Conservation (phyloP, 495 filamentous ascomycete species). For the Aspergillus kassunensis region DNA sequence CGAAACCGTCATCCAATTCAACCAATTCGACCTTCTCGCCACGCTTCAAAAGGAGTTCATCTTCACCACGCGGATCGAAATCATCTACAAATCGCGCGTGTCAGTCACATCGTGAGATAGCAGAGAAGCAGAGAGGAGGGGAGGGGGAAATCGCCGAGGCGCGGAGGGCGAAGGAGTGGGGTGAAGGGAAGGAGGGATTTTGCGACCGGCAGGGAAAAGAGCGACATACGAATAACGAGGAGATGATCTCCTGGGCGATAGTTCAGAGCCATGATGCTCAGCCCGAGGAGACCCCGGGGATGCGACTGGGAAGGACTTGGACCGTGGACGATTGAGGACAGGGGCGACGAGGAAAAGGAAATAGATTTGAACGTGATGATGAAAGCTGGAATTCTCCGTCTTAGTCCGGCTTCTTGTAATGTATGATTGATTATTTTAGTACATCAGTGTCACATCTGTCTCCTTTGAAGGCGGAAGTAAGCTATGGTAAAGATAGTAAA, state of each 20-base stretch:
- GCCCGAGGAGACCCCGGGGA: background rate
- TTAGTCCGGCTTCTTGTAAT: background rate
- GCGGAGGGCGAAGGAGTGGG: constrained; percentile 10
- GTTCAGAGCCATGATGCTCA: constrained; percentile 36
- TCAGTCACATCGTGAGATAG: constrained; percentile 14
- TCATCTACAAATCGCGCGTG: constrained; percentile 52
- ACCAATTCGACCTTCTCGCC: constrained; percentile 89
- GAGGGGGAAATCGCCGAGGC: constrained; percentile 10
- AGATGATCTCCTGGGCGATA: constrained; percentile 65
- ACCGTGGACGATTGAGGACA: constrained; percentile 4
- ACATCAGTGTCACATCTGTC: constrained; percentile 2
- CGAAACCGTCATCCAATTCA: constrained; percentile 95
- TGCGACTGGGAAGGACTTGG: background rate
- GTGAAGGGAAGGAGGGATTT: constrained; percentile 1
- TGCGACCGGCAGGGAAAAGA: constrained; percentile 12
- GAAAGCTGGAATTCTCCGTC: constrained; percentile 1
- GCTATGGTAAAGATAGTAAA: constrained; percentile 3
- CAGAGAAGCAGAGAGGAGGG: no score
- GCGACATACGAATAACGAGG: constrained; percentile 71
- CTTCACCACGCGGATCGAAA: constrained; percentile 82
- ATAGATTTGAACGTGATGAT: constrained; percentile 7
- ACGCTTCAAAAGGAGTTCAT: constrained; percentile 84
- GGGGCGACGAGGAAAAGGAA: constrained; percentile 9
- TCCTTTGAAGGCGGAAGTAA: no score
- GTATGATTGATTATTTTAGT: background rate